Base-by-base conservation (phyloP, 768 basidiomycete genomes). In the Russula dissimulans region DNA sequence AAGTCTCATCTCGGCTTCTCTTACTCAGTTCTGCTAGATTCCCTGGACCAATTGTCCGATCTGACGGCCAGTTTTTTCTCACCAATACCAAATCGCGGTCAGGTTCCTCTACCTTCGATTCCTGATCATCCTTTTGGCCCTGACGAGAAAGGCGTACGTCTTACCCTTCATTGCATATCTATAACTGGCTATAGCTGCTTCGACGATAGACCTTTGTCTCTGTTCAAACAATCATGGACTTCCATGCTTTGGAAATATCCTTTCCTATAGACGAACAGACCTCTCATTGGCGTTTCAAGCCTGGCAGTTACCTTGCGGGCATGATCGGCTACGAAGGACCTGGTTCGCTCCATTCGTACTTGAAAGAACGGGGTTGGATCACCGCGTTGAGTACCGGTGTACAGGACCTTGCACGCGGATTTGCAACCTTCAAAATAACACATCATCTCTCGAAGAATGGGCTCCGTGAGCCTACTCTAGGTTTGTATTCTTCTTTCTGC, bases 271-370 rank as follows among this genome's bases (percentile, higher is more conserved):
- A 80, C 67, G 81, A 86, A 74, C 80, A 94, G 74, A 74, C 87
- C 57, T 80, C 80, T 57, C 71, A 84, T 67, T 82, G 91, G 90
- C 80, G 83, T 66, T 75, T 84, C 71, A 89, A 95, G 73, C 93
- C 95, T 4, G 82, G 77, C 5, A 71, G 81, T 56, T 87, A 91
- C 71, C 69, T 97, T 26, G 78, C 83, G 4, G 89, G 94, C 69
- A 85, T 95, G 68, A 73, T 93, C 36, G 94, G 94, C 0, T 92
- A 97, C 69, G 94, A 97, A 73, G 94, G 94, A 1, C 84, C 87
- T 39, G 95, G 95, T 1, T 97, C 95, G 0, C 74, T 98, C 34
- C 80, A 90, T 67, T 91, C 93, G 0, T 92, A 93, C 70, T 78
- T 99, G 58, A 98, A 95, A 75, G 78, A 79, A 62, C 88, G 87